A percentile compares a stretch with the other conserved stretches of the same genome.
Evolutionary conservation across 2,329 filamentous ascomycete species (phyloP).

Genomic region (Capronia coronata): DNA sequence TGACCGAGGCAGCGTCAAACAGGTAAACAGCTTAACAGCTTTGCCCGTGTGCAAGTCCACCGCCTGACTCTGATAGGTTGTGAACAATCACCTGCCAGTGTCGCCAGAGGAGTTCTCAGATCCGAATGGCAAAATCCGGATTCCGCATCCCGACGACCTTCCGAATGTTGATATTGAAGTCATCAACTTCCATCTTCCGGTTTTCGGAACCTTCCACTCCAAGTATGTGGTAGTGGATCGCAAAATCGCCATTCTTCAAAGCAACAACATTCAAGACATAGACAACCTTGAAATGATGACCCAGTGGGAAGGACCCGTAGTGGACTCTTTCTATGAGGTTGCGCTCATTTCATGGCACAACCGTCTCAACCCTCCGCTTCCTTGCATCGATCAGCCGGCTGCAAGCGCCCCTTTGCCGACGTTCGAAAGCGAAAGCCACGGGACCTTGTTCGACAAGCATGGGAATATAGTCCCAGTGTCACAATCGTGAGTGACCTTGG

Average conservation of each 20-base stretch:
- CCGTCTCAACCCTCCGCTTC: constrained; percentile 53
- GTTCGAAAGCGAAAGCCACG: constrained; percentile 18
- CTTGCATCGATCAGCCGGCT: constrained; percentile 49
- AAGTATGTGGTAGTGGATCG: constrained; percentile 75
- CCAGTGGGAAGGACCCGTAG: constrained; percentile 68
- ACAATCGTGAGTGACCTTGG: constrained; percentile 13
- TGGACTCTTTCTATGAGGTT: constrained; percentile 69
- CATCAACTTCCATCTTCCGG: constrained; percentile 62
- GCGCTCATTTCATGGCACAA: constrained; percentile 67
- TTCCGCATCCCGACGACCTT: constrained; percentile 60
- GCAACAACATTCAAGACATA: constrained; percentile 73
- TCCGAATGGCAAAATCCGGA: constrained; percentile 45
- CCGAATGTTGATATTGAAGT: constrained; percentile 67
- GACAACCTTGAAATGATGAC: constrained; percentile 77
- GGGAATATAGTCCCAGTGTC: constrained; percentile 13
- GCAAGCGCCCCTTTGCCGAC: constrained; percentile 29
- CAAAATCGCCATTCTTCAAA: constrained; percentile 62
- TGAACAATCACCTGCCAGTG: constrained; percentile 60
- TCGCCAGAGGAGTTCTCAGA: constrained; percentile 53
- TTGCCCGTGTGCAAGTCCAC: not conserved
- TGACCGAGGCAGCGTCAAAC: constrained; percentile 61
- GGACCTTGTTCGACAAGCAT: constrained; percentile 24
- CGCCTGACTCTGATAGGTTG: not conserved
- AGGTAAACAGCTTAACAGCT: constrained; percentile 35
- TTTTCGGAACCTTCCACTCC: constrained; percentile 68